These are phyloP conservation scores for Trichoderma sp. DNA, from an alignment of 2,329 filamentous ascomycete genomes.

Conservation along the genomic window DNA sequence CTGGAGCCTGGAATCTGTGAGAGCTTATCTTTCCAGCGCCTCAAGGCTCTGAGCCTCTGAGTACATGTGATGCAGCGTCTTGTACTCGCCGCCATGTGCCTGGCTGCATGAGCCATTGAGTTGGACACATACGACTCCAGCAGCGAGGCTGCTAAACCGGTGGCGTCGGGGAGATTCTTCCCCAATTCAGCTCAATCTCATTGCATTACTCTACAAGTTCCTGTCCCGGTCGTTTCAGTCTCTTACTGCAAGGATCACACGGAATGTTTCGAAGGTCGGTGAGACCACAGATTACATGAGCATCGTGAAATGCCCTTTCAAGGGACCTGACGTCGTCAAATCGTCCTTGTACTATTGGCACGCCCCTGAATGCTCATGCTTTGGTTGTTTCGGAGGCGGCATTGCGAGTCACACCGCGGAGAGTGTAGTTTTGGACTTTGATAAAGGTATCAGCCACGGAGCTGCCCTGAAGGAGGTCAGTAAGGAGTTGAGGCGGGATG, in stretches of 20 bases:
- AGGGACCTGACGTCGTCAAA: constrained; percentile 31
- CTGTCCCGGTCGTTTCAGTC: constrained; percentile 38
- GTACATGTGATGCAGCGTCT: constrained; percentile 47
- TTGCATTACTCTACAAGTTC: constrained; percentile 33
- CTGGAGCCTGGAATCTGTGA: constrained; percentile 31
- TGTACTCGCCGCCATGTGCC: constrained; percentile 47
- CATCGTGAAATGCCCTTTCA: constrained; percentile 32
- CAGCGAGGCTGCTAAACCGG: constrained; percentile 34
- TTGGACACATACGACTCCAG: constrained; percentile 47
- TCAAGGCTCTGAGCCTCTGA: constrained; percentile 40
- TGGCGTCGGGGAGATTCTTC: constrained; percentile 44
- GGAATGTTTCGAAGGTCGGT: constrained; percentile 38
- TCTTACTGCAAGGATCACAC: constrained; percentile 46
- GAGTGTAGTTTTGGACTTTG: constrained; percentile 29
- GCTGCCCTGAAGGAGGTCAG: constrained; percentile 29
- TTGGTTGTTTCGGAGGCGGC: constrained; percentile 30
- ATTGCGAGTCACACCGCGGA: constrained; percentile 37
- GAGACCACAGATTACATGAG: constrained; percentile 37
- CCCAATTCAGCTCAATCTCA: constrained; percentile 44
- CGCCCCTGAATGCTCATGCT: constrained; percentile 30
- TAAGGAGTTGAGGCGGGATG: background rate
- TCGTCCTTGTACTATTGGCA: constrained; percentile 34
- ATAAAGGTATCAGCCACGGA: constrained; percentile 32
- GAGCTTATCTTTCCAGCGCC: constrained; percentile 25
- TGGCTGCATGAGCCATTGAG: constrained; percentile 41